phyloP scores from a whole-genome alignment of 2,329 filamentous ascomycete species.

The Blastomyces emzantsi region DNA sequence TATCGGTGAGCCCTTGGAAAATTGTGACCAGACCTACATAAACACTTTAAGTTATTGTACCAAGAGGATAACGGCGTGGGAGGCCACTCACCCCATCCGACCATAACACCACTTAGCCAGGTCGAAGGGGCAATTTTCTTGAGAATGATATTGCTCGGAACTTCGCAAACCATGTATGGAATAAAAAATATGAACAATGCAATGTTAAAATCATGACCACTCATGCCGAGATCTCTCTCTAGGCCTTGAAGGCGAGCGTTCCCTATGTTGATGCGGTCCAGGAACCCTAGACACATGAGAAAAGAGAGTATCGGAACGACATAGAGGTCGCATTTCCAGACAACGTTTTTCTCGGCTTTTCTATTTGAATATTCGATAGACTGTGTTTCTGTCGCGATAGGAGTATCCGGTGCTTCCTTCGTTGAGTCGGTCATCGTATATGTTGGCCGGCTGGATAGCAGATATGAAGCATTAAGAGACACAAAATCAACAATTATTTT shows the following conservation, averaged over 20 bases:
- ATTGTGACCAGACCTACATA: conserved; percentile 33
- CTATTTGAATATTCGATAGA: conserved; percentile 17
- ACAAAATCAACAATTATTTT: neutral
- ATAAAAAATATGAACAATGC: conserved; percentile 40
- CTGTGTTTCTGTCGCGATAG: conserved; percentile 16
- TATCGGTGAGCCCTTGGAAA: conserved; percentile 35
- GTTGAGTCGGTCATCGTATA: neutral
- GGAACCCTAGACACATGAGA: conserved; percentile 38
- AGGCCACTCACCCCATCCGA: conserved; percentile 29
- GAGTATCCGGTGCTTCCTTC: conserved; percentile 11
- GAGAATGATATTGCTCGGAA: conserved; percentile 42
- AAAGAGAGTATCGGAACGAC: conserved; percentile 42
- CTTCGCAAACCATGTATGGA: conserved; percentile 39
- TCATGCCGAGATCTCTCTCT: conserved; percentile 37
- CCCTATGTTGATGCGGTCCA: conserved; percentile 42
- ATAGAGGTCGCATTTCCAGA: conserved; percentile 40
- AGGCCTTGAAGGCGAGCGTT: conserved; percentile 41
- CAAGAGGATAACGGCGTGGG: neutral
- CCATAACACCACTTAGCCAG: conserved; percentile 37
- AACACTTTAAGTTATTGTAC: neutral
- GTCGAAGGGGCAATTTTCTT: conserved; percentile 35
- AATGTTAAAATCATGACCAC: conserved; percentile 35
- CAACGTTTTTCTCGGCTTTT: conserved; percentile 32
- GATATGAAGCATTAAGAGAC: neutral
- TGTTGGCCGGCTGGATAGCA: no score